Evolutionary conservation across 2,329 filamentous ascomycete species (phyloP).

Genomic region (Fusarium aywerte): DNA sequence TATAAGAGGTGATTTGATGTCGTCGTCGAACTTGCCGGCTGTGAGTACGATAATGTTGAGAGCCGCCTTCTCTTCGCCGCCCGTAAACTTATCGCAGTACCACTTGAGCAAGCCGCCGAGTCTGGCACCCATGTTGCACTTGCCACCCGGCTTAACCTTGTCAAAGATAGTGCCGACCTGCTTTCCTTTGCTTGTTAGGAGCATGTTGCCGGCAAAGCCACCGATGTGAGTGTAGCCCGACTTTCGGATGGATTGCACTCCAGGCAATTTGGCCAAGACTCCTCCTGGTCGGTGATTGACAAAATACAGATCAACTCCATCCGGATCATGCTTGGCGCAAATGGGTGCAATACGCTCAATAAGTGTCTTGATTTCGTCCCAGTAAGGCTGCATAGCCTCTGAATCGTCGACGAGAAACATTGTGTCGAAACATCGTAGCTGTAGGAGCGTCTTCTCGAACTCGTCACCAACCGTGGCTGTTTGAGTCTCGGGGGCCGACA

Average conservation of each 20-base stretch:
- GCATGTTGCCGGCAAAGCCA: constrained; percentile 15
- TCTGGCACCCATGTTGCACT: constrained; percentile 21
- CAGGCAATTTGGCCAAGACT: constrained; percentile 13
- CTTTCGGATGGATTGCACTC: constrained; percentile 20
- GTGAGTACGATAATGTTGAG: constrained; percentile 17
- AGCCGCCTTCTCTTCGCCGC: constrained; percentile 16
- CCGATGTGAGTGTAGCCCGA: constrained; percentile 16
- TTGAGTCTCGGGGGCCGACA: constrained; percentile 8
- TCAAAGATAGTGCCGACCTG: constrained; percentile 17
- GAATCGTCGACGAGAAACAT: constrained; percentile 22
- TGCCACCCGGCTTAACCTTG: constrained; percentile 14
- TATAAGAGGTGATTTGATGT: constrained; percentile 16
- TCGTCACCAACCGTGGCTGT: neutral
- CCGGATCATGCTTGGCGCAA: constrained; percentile 15
- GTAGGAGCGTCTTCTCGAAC: constrained; percentile 18
- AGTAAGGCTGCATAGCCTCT: constrained; percentile 20
- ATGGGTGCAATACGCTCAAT: constrained; percentile 23
- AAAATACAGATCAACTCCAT: constrained; percentile 18
- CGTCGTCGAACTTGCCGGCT: constrained; percentile 18
- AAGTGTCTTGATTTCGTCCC: constrained; percentile 20
- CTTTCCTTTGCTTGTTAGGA: constrained; percentile 19
- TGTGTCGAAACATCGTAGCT: constrained; percentile 19
- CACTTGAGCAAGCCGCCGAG: constrained; percentile 17
- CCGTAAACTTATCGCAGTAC: constrained; percentile 22
- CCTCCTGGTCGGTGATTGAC: constrained; percentile 19